Base-by-base conservation (phyloP, 768 basidiomycete species). In the Suillus weaverae region DNA sequence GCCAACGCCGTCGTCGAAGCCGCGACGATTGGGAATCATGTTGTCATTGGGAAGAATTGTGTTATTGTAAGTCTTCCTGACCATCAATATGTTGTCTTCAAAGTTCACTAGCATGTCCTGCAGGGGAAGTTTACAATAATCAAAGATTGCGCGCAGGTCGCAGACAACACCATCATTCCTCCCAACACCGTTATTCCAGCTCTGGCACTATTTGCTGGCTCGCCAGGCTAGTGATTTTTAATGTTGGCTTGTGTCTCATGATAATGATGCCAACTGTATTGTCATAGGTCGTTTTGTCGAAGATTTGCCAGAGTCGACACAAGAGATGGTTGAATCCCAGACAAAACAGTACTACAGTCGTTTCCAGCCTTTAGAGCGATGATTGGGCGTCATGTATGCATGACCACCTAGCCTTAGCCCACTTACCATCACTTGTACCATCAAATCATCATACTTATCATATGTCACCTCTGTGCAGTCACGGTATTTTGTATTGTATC, bases 121-220 rank as follows among this genome's bases (percentile, higher is more conserved):
- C 70, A 98, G 96, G 96, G 97, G 30, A 95, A 97, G 76, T 97
- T 99, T 71, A 89, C 91, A 0, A 95, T 97, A 64, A 95, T 98
- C 76, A 97, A 98, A 74, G 97, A 99, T 72, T 96, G 95, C 69
- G 93, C 91, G 4, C 89, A 86, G 66, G 88, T 99, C 30, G 89
- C 90, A 35, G 96, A 98, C 74, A 90, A 91, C 68, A 92, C 94
- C 0, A 86, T 99, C 43, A 79, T 99, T 16, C 93, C 96, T 2
- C 90, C 95, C 4, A 95, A 94, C 63, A 95, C 95, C 1, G 94
- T 98, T 56, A 87, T 99, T 11, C 95, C 97, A 1, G 92, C 94
- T 3, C 77, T 98, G 65, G 85, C 94, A 0, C 79, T 90, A 6
- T 98, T 96, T 76, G 77, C 86, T 18, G 97, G 97, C 10, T 94